Conservation (phyloP, 129 eudicot species). For the Cynara cardunculus region DNA sequence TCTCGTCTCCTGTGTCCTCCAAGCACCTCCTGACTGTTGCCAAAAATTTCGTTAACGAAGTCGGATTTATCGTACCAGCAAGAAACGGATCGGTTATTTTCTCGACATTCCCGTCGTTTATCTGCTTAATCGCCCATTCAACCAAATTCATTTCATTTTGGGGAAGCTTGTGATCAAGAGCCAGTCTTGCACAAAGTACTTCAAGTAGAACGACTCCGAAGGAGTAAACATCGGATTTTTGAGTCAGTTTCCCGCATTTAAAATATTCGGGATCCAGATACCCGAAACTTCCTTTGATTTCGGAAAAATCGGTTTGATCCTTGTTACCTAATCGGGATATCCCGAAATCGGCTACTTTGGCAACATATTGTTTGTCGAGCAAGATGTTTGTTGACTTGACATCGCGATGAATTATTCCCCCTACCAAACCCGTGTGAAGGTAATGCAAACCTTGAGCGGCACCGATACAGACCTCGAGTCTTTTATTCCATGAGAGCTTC, state of each 20-base stretch:
- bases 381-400: slow-evolving; percentile 74
- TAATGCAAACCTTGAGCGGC: slow-evolving; percentile 61
- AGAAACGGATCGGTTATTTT: slow-evolving; percentile 49
- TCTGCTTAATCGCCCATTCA: slow-evolving; percentile 47
- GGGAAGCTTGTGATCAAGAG: slow-evolving; percentile 35
- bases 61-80: slow-evolving; percentile 37
- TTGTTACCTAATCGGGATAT: slow-evolving; percentile 34
- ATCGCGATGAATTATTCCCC: slow-evolving; percentile 65
- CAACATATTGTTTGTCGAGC: slow-evolving; percentile 44
- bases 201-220: slow-evolving; percentile 69
- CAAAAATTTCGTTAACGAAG: slow-evolving; percentile 47
- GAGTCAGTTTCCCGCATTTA: slow-evolving; percentile 46
- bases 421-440: slow-evolving; percentile 52
- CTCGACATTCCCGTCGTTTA: slow-evolving; percentile 37
- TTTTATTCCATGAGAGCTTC: slow-evolving; percentile 44
- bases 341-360: slow-evolving; percentile 70
- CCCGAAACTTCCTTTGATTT: slow-evolving; percentile 63
- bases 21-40: slow-evolving; percentile 54
- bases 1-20: slow-evolving; percentile 40
- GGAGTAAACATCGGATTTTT: slow-evolving; percentile 61
- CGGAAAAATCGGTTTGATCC: slow-evolving; percentile 36
- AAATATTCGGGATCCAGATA: slow-evolving; percentile 67
- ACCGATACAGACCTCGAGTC: slow-evolving; percentile 63
- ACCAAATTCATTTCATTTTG: slow-evolving; percentile 47
- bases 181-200: slow-evolving; percentile 62